A percentile compares a stretch with the other conserved stretches of the same genome.
Evolutionary conservation across 768 basidiomycete genomes (phyloP).

Genomic region (Boletus bicolor): DNA sequence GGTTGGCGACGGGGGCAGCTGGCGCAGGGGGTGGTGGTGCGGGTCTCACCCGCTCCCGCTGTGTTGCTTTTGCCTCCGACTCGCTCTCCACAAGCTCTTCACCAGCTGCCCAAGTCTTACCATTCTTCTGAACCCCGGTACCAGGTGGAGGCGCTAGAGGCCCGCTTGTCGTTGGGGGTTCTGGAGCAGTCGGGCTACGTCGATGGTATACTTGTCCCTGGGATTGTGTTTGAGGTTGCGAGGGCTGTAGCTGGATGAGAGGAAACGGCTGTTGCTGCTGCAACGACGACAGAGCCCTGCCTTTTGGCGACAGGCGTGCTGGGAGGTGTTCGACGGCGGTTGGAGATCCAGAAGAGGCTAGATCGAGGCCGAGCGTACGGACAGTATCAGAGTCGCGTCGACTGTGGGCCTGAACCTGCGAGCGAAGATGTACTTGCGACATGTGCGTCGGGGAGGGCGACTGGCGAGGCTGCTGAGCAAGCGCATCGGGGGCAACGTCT

Average conservation of each 20-base stretch:
- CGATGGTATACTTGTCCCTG: constrained; percentile 46
- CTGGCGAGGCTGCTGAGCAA: constrained; percentile 38
- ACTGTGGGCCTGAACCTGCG: constrained; percentile 45
- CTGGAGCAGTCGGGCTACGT: constrained; percentile 69
- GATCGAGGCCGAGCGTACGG: constrained; percentile 43
- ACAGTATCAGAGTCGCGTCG: constrained; percentile 78
- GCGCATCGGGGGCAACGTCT: constrained; percentile 9
- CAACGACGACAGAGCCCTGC: constrained; percentile 17
- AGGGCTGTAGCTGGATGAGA: constrained; percentile 22
- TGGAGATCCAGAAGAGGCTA: constrained; percentile 46
- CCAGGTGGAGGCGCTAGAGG: constrained; percentile 17
- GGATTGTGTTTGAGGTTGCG: constrained; percentile 18
- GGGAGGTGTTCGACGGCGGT: constrained; percentile 48
- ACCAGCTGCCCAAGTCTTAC: constrained; percentile 46
- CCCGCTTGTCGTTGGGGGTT: constrained; percentile 46
- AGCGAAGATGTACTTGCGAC: constrained; percentile 30
- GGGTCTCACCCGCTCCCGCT: constrained; percentile 31
- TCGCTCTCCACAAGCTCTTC: constrained; percentile 42
- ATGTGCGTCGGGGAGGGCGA: constrained; percentile 53
- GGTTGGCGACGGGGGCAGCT: constrained; percentile 14
- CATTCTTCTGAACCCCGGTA: constrained; percentile 22
- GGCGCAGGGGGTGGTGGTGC: constrained; percentile 35
- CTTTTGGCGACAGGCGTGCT: constrained; percentile 30
- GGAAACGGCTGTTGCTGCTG: constrained; percentile 30
- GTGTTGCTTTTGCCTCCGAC: constrained; percentile 27